A percentile compares a stretch with the other conserved stretches of the same genome.
phyloP scores from a whole-genome alignment of 768 basidiomycete genomes.

The Kwoniella newhampshirensis region DNA sequence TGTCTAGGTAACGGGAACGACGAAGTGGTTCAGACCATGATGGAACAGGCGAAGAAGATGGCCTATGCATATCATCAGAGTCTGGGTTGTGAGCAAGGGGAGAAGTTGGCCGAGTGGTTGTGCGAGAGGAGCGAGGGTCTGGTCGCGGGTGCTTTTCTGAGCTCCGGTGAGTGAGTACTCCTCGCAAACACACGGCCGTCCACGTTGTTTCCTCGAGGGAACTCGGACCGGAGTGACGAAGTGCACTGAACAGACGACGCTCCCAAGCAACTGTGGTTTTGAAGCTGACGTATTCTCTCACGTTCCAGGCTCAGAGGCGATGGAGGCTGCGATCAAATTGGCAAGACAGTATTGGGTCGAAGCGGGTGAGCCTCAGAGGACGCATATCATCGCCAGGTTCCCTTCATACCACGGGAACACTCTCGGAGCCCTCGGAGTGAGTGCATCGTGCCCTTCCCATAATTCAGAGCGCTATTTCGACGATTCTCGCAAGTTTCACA shows the following conservation, averaged over 20 bases:
- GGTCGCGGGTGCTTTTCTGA: constrained; percentile 15
- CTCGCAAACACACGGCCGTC: no score
- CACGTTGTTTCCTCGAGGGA: neutral
- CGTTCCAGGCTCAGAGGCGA: constrained; percentile 27
- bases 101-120: constrained; percentile 24
- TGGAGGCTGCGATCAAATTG: constrained; percentile 36
- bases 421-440: constrained; percentile 16
- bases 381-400: constrained; percentile 30
- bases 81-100: constrained; percentile 10
- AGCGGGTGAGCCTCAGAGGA: constrained; percentile 14
- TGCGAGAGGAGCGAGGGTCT: constrained; percentile 9
- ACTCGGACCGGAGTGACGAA: no score
- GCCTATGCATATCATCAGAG: constrained; percentile 21
- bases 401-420: constrained; percentile 43
- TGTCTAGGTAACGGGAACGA: constrained; percentile 30
- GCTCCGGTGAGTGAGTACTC: constrained; percentile 5
- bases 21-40: constrained; percentile 23
- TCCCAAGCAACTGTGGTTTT: neutral
- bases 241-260: no score
- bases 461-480: no score
- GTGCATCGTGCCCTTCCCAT: no score
- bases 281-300: neutral
- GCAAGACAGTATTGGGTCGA: constrained; percentile 40
- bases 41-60: constrained; percentile 23
- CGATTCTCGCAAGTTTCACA: no score